A percentile compares a stretch with the other conserved stretches of the same genome.
These are phyloP conservation scores for Hemileccinum impolitum DNA, from an alignment of 768 basidiomycete species.

Conservation along the genomic window DNA sequence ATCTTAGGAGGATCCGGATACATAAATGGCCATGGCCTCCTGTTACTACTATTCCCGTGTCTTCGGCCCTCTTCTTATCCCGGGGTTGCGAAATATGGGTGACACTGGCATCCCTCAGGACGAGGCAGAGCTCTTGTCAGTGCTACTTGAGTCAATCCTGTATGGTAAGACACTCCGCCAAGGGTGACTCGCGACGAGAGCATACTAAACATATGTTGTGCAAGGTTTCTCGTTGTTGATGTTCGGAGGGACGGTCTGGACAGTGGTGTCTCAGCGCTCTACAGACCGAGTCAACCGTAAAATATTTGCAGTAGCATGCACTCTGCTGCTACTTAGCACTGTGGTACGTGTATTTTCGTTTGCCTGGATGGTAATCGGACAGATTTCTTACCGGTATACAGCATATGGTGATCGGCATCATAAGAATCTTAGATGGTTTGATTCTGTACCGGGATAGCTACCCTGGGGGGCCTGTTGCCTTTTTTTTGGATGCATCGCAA, in stretches of 20 bases:
- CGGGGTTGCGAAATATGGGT: too few relatives aligned
- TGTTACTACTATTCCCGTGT: too few relatives aligned
- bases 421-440: conserved; percentile 19
- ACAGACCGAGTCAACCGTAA: not conserved
- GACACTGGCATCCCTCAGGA: not conserved
- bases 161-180: too few relatives aligned
- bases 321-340: conserved; percentile 23
- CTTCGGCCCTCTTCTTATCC: too few relatives aligned
- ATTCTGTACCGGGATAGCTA: conserved; percentile 5
- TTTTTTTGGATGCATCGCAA: conserved; percentile 18
- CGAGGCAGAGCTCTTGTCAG: too few relatives aligned
- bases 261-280: conserved; percentile 5
- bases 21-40: too few relatives aligned
- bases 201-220: not conserved
- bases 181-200: too few relatives aligned
- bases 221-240: conserved; percentile 32
- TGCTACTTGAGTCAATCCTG: too few relatives aligned
- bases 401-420: conserved; percentile 18
- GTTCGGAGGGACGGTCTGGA: conserved; percentile 29
- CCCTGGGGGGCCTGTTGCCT: conserved; percentile 22
- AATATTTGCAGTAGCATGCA: conserved; percentile 11
- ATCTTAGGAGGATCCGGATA: too few relatives aligned
- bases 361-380: not conserved
- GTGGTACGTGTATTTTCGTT: conserved; percentile 6
- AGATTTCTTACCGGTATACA: not conserved